Percentiles rank a stretch among this genome's conserved stretches.
phyloP scores from a whole-genome alignment of 2,329 filamentous ascomycete species.

The Pseudogymnoascus sp. region DNA sequence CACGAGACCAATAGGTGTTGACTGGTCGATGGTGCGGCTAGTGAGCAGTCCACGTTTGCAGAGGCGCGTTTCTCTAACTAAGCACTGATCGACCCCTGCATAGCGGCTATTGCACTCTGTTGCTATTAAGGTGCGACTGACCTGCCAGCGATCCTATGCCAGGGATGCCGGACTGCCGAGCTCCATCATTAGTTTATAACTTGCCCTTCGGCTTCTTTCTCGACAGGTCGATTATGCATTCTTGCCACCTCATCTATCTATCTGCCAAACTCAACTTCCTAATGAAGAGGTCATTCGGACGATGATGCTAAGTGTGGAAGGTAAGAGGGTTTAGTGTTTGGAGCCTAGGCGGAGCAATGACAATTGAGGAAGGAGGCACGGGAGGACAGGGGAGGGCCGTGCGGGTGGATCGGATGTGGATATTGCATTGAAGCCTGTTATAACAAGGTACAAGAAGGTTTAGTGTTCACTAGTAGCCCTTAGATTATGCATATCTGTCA shows the following conservation, averaged over 20 bases:
- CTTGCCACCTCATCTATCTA: not conserved
- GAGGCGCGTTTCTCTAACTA: not conserved
- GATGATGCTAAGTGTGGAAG: not conserved
- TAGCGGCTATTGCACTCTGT: conserved; percentile 1
- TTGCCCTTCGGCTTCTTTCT: not conserved
- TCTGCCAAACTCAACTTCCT: not conserved
- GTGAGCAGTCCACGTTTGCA: not conserved
- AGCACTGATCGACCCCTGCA: not conserved
- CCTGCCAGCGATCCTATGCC: not conserved
- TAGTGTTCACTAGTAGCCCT: not conserved
- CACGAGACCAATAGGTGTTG: not conserved
- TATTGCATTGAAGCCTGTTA: not conserved
- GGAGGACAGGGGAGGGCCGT: not conserved
- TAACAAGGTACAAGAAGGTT: not conserved
- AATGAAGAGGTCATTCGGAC: not conserved
- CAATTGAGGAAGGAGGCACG: not conserved
- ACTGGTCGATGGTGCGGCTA: not conserved
- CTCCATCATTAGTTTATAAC: not conserved
- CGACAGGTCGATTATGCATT: not conserved
- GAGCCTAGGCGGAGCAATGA: not conserved
- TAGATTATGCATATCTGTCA: not conserved
- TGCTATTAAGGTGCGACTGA: not conserved
- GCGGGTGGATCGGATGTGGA: not conserved
- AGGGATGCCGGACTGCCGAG: not conserved
- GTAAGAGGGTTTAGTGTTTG: not conserved